These are phyloP conservation scores for Guadua angustifolia DNA, from an alignment of 176 grass and related monocot species.

Conservation along the genomic window DNA sequence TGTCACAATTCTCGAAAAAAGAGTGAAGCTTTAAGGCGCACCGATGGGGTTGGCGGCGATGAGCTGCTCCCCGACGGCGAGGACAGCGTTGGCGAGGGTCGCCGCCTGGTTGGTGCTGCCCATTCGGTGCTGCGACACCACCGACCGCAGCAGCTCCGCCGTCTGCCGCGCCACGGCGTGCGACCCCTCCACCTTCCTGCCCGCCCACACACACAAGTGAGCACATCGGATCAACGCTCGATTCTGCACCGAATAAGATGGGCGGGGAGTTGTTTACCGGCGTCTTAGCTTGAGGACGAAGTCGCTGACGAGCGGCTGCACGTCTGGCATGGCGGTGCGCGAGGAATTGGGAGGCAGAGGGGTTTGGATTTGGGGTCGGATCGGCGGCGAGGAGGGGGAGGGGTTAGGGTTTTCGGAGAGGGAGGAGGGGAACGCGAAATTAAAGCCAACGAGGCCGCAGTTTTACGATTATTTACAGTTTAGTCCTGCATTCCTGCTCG, in stretches of 20 bases:
- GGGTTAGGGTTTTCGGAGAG: slow-evolving; percentile 55
- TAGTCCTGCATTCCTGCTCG: background rate
- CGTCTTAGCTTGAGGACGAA: slow-evolving; percentile 88
- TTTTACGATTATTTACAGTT: slow-evolving; percentile 20
- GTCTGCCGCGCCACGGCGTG: slow-evolving; percentile 82
- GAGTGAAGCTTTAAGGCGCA: background rate
- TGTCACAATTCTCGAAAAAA: background rate
- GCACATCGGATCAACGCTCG: background rate
- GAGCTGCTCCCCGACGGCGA: slow-evolving; percentile 80
- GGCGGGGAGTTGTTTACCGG: slow-evolving; percentile 47
- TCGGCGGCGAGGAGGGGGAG: slow-evolving; percentile 25
- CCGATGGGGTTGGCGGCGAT: slow-evolving; percentile 85
- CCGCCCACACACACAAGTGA: slow-evolving; percentile 2
- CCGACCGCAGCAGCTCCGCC: slow-evolving; percentile 84
- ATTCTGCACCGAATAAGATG: background rate
- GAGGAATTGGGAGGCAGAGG: background rate
- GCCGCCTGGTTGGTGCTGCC: slow-evolving; percentile 72
- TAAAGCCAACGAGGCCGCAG: background rate
- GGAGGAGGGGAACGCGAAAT: background rate
- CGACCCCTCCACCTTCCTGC: slow-evolving; percentile 87
- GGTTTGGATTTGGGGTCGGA: slow-evolving; percentile 26
- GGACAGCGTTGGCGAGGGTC: slow-evolving; percentile 66
- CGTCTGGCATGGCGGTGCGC: slow-evolving; percentile 68
- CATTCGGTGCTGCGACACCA: slow-evolving; percentile 86
- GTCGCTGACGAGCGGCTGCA: slow-evolving; percentile 74